These are phyloP conservation scores for Verticillium tricorpus DNA, from an alignment of 2,329 filamentous ascomycete species.

Conservation along the genomic window DNA sequence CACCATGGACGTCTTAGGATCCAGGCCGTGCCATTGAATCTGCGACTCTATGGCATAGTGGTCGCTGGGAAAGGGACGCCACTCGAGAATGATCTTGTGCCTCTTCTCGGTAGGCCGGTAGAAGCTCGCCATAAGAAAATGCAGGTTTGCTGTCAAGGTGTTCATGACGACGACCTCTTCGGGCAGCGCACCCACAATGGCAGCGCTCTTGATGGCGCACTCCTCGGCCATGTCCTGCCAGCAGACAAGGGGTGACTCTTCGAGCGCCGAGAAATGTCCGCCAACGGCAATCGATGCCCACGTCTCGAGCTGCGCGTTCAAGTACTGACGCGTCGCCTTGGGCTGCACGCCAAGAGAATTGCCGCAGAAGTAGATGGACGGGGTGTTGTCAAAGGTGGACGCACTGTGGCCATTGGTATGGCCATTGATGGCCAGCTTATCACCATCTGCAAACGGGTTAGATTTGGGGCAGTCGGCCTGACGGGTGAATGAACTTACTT, in stretches of 20 bases:
- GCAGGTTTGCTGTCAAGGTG: constrained; percentile 76
- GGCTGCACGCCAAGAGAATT: constrained; percentile 77
- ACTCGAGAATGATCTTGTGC: constrained; percentile 84
- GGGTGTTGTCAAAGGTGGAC: constrained; percentile 32
- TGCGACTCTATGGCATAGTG: constrained; percentile 83
- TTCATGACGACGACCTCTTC: constrained; percentile 85
- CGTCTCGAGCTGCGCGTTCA: constrained; percentile 71
- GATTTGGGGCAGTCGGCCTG: background rate
- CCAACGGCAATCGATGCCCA: constrained; percentile 83
- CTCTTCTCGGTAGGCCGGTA: constrained; percentile 61
- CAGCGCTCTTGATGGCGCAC: constrained; percentile 64
- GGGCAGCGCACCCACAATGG: constrained; percentile 67
- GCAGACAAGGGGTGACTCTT: constrained; percentile 61
- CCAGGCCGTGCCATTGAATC: constrained; percentile 63
- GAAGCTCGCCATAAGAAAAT: constrained; percentile 80
- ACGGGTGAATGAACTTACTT: constrained; percentile 23
- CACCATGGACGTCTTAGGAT: constrained; percentile 66
- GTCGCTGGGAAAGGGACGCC: constrained; percentile 80
- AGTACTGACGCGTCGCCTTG: constrained; percentile 56
- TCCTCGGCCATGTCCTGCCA: constrained; percentile 80
- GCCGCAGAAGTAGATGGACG: constrained; percentile 69
- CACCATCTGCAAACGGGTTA: background rate
- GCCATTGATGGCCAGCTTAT: constrained; percentile 11
- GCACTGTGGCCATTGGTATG: constrained; percentile 10
- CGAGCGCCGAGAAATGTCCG: constrained; percentile 71